Evolutionary conservation across 2,329 filamentous ascomycete species (phyloP), one percentile per base, ranked within the genome.

Genomic region (Lasiodiplodia theobromae): DNA sequence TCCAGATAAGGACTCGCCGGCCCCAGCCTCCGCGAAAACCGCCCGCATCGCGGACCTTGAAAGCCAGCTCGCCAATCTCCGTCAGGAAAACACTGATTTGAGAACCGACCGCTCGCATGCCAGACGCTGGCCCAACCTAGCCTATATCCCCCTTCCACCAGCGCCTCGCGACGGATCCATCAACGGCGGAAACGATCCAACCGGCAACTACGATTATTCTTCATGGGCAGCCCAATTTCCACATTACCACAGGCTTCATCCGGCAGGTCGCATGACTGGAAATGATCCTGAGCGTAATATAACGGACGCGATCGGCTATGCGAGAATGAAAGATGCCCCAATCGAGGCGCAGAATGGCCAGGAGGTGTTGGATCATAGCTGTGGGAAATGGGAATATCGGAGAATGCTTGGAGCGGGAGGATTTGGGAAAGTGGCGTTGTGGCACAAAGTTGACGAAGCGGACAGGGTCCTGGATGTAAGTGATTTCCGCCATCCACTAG

Each of bases 61-160:
- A 11, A 8, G 18, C 25, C 23, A 56, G 7, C 1, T 56, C 11
- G 12, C 14, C 25, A 8, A 31, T 16, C 25, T 56, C 14, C 52
- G 52, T 28, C 3, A n/a, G 18, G 2, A 56, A 8, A n/a, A 56
- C 7, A 28, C 52, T 3, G 10, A 7, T 31, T 8, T 56, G 6
- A n/a, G 14, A 7, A 25, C 2, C 51, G 2, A 18, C 12, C 16
- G 5, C 40, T 10, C 6, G 3, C 1, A 47, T 18, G 12, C 6
- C 25, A 31, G 28, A n/a, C 52, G 16, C 14, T 56, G 52, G 52
- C 52, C 52, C 28, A 56, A 56, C 52, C 52, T 56, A 28, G 28
- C 28, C 14, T 28, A 56, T 18, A 34, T 56, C 3, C 52, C 52
- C n/a, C 28, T 11, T 10, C 28, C 28, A 18, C 18, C 28, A 28